Conservation (phyloP, 306 rosid species). For the Quercus parvula region DNA sequence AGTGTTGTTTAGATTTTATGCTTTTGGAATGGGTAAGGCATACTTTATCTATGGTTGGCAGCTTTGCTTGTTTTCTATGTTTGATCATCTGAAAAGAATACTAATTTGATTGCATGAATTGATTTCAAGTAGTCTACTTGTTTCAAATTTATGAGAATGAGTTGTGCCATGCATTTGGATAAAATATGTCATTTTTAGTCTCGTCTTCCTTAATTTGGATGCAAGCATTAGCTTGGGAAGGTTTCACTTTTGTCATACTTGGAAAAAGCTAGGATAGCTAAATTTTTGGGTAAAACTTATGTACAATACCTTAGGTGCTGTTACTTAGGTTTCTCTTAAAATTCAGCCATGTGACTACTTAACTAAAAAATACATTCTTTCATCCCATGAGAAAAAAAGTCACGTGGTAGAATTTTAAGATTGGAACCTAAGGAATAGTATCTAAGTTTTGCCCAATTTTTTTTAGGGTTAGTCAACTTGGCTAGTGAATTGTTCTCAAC, state of each 20-base stretch:
- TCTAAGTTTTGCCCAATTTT: too few species aligned
- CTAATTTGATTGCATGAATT: not conserved
- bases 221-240: not conserved
- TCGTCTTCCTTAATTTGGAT: not conserved
- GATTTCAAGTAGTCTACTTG: not conserved
- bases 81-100: not conserved
- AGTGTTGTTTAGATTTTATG: not conserved
- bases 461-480: not conserved
- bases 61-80: not conserved
- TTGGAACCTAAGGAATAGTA: too few species aligned
- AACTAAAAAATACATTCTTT: too few species aligned
- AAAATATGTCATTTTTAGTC: not conserved
- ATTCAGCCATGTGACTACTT: too few species aligned
- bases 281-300: not conserved
- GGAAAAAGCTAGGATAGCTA: not conserved
- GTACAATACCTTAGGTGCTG: fast-evolving
- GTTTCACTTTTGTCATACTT: not conserved
- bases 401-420: too few species aligned
- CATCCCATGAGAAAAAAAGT: too few species aligned
- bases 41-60: not conserved
- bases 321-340: too few species aligned
- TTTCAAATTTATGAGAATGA: not conserved
- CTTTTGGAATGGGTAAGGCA: not conserved
- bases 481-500: not conserved
- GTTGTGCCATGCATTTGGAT: too few species aligned